Base-by-base conservation (phyloP, 2,329 filamentous ascomycete genomes). In the Diaporthe sp. region DNA sequence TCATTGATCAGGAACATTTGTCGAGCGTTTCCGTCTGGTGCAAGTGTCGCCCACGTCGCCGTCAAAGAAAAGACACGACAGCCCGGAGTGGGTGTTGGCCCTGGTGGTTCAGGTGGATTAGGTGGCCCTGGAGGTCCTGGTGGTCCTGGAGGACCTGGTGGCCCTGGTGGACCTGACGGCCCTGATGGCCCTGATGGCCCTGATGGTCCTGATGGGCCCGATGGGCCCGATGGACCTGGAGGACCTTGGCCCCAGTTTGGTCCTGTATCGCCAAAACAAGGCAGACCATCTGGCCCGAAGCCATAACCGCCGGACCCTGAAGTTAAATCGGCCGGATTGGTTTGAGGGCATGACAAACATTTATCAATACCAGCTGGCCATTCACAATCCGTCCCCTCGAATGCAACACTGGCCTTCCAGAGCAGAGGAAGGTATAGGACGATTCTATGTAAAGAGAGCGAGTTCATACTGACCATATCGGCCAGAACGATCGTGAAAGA, bases 1-100 rank as follows among this genome's bases (percentile, higher is more conserved):
- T 87, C 88, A 76, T 93, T 93, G 78, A 92, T 81, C 55, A 92
- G 82, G 75, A 87, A 78, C 81, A 87, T 85, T 53, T 85, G 76
- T 17, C 85, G 63, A 22, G 32, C n/a, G 32, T 68, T 53, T 10
- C 63, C 63, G 39, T 68, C 63, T 39, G 63, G 63, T 37, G 63
- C 63, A 8, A 32, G 22, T 22, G 44, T 68, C 6, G 3, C 47
- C 63, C 63, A 68, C 8, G 63, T 68, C 22, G 22, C 22, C 17
- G 47, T 68, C 63, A 68, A 39, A 39, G 35, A 39, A 30, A 68
- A 68, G 15, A 53, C 47, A 39, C 63, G 63, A 53, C 22, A 25
- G 17, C 56, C 35, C 13, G 32, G 32, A 10, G 22, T 30, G 2
- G 39, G 39, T 17, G 30, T 42, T 22, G 42, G 42, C 2, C 27